Evolutionary conservation across 257 asterid species (phyloP).

Genomic region (Solanum commersonii): DNA sequence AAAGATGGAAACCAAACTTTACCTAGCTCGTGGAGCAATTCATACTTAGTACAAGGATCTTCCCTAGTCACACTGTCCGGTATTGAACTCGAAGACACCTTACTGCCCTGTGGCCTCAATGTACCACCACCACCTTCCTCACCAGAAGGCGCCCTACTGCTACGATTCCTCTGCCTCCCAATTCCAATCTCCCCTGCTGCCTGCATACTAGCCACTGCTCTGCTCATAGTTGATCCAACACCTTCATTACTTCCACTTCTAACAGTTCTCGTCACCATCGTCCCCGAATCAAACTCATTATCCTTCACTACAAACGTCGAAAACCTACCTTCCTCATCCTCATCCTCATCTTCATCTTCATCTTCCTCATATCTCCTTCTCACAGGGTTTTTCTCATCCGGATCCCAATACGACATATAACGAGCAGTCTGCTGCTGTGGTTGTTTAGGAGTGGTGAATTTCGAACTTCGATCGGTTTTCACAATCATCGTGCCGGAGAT

Average conservation of each 20-base stretch:
- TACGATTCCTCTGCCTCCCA: conserved; percentile 41
- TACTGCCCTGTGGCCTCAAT: conserved; percentile 51
- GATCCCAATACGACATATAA: conserved; percentile 28
- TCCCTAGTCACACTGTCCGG: conserved; percentile 73
- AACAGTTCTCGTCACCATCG: conserved; percentile 48
- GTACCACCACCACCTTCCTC: conserved; percentile 16
- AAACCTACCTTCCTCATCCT: conserved; percentile 39
- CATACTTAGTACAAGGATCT: conserved; percentile 88
- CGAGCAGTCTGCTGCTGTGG: background rate
- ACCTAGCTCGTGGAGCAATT: conserved; percentile 95
- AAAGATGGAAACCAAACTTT: conserved; percentile 14
- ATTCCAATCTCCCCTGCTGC: conserved; percentile 59
- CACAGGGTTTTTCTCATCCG: conserved; percentile 17
- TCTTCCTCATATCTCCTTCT: background rate
- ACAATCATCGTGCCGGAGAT: conserved; percentile 82
- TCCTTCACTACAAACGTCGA: conserved; percentile 80
- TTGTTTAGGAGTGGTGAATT: background rate
- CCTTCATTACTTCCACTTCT: conserved; percentile 26
- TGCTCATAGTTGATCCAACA: conserved; percentile 65
- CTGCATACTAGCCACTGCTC: conserved; percentile 97
- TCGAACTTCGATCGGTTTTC: conserved; percentile 34
- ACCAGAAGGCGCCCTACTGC: conserved; percentile 16
- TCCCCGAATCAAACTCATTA: conserved; percentile 52
- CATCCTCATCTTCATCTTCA: conserved; percentile 37
- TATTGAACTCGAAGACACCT: conserved; percentile 70